Percentiles rank a stretch among this genome's conserved stretches.
Conservation (phyloP, 73 alveolate species). For the Vitrella brassicaformis region DNA sequence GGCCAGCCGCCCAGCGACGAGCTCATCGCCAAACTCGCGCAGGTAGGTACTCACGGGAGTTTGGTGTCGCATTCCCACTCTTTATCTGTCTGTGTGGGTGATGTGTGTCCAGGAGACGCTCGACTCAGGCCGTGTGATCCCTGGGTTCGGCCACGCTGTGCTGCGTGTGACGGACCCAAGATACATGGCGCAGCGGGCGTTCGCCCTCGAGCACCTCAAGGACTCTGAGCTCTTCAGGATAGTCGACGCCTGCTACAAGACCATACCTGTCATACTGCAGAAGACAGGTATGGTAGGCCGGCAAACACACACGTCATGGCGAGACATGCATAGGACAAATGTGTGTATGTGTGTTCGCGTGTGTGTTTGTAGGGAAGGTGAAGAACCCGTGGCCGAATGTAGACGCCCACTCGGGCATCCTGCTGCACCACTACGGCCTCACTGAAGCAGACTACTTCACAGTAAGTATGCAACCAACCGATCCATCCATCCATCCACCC, state of each 20-base stretch:
- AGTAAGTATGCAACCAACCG: slow-evolving; percentile 8
- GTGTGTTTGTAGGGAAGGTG: slow-evolving; percentile 30
- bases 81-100: background rate
- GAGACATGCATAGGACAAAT: background rate
- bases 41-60: too few species aligned
- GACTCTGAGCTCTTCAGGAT: slow-evolving; percentile 43
- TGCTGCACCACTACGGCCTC: slow-evolving; percentile 48
- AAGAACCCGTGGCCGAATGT: slow-evolving; percentile 83
- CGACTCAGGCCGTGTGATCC: slow-evolving; percentile 34
- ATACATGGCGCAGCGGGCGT: slow-evolving; percentile 45
- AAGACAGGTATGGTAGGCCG: slow-evolving; percentile 22
- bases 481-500: background rate
- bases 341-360: background rate
- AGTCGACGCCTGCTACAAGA: slow-evolving; percentile 47
- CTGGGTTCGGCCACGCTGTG: slow-evolving; percentile 91
- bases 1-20: background rate
- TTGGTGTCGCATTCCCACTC: background rate
- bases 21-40: too few species aligned
- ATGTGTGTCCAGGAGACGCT: slow-evolving; percentile 14
- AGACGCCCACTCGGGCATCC: slow-evolving; percentile 77
- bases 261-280: slow-evolving; percentile 49
- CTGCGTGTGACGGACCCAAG: slow-evolving; percentile 87
- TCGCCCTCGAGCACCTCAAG: slow-evolving; percentile 48
- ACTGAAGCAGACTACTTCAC: slow-evolving; percentile 58
- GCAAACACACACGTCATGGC: background rate